These are phyloP conservation scores for Macrocybe sp. DNA, from an alignment of 1,284 basidiomycete species.

Conservation along the genomic window DNA sequence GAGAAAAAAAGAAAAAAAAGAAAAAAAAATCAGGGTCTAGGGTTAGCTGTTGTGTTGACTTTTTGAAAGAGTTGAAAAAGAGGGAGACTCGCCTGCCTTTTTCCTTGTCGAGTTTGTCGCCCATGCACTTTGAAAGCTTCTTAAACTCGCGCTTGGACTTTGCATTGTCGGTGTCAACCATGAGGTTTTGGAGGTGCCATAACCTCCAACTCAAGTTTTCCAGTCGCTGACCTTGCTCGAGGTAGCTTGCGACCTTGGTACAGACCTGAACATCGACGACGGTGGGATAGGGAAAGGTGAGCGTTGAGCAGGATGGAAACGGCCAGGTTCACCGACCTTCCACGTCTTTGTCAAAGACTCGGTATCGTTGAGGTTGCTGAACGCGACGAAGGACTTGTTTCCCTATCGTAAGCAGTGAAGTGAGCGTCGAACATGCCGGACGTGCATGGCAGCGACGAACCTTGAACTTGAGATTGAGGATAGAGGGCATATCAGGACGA, in stretches of 20 bases:
- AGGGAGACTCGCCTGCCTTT: slow-evolving; percentile 63
- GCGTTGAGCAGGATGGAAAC: slow-evolving; percentile 8
- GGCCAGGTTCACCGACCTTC: slow-evolving; percentile 49
- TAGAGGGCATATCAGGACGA: slow-evolving; percentile 57
- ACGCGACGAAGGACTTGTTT: slow-evolving; percentile 87
- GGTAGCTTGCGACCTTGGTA: slow-evolving; percentile 79
- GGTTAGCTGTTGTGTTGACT: slow-evolving; percentile 12
- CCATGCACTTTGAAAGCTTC: slow-evolving; percentile 78
- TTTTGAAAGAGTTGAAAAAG: slow-evolving; percentile 1
- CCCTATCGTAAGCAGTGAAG: slow-evolving; percentile 41
- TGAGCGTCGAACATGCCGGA: slow-evolving; percentile 18
- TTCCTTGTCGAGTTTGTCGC: slow-evolving; percentile 84
- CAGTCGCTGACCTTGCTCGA: slow-evolving; percentile 80
- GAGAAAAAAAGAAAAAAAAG: slow-evolving; percentile 9
- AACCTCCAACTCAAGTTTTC: slow-evolving; percentile 85
- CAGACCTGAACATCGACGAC: slow-evolving; percentile 49
- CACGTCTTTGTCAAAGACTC: slow-evolving; percentile 82
- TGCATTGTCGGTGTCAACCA: slow-evolving; percentile 82
- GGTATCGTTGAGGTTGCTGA: slow-evolving; percentile 77
- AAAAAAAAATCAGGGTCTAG: slow-evolving; percentile 27
- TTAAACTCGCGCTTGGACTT: slow-evolving; percentile 83
- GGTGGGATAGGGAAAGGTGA: no score
- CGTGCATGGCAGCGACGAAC: slow-evolving; percentile 34
- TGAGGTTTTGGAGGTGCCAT: slow-evolving; percentile 84
- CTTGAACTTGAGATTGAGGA: slow-evolving; percentile 86